Evolutionary conservation across 2,329 filamentous ascomycete genomes (phyloP), one percentile per base, ranked within the genome.

Genomic region (Leptographium lundbergii): DNA sequence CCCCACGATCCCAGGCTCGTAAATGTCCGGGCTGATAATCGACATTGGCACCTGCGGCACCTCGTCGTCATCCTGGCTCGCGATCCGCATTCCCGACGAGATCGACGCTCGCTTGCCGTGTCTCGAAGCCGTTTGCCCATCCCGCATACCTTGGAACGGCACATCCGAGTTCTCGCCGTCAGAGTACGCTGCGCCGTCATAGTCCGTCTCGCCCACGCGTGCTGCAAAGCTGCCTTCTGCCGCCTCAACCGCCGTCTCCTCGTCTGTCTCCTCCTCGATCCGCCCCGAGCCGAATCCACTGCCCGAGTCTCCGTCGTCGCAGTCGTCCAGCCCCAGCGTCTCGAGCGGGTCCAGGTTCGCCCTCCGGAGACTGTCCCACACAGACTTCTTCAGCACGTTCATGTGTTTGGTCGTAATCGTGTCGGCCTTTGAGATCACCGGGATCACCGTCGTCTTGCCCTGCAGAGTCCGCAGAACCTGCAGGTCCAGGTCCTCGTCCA

Each of bases 371-470:
- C 88, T 91, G 58, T 89, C 84, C 84, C 89, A 95, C 39, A 99
- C 91, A 14, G 87, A 86, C 73, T 87, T 90, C 77, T 96, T 96
- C 64, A 99, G 81, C 66, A 89, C 86, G 53, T 82, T 79, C 94
- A 97, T 97, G 73, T 99, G 94, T 57, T 88, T 87, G 0, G 88
- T 86, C n/a, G 94, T 97, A 66, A 97, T 88, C 17, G 91, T 96
- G 70, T 99, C 94, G 47, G 94, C 92, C 74, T 99, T 99, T 69
- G 91, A 88, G 68, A 99, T 92, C 60, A 99, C 86, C 0, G 94
- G 94, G 54, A 99, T 89, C 61, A 97, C 90, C 0, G 90, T 95
- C 0, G 94, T 97, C 78, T 96, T 96, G 66, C 89, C 88, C 70
- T 95, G 86, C 32, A 99, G 81, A 19, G 87, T 88, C 54, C 88